phyloP scores from a whole-genome alignment of 805 yeast genomes.

The Kurtzmaniella cleridarum region DNA sequence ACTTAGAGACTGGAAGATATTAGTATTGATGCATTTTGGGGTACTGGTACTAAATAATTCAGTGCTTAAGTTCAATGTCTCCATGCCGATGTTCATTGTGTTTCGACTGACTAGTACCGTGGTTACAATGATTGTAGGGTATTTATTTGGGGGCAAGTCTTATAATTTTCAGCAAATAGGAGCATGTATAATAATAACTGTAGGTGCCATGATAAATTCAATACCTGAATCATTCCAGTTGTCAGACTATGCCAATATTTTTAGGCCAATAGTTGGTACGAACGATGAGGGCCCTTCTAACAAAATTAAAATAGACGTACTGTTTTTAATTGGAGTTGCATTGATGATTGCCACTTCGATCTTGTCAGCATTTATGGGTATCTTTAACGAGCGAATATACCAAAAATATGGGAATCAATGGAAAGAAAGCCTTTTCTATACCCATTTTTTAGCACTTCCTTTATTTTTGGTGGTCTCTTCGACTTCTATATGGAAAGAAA shows the following conservation, averaged over 20 bases:
- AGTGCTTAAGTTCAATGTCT: conserved; percentile 51
- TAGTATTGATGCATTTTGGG: conserved; percentile 46
- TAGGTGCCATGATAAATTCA: conserved; percentile 48
- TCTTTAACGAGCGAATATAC: conserved; percentile 49
- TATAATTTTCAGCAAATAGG: conserved; percentile 43
- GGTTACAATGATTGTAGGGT: conserved; percentile 54
- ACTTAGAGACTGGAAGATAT: conserved; percentile 35
- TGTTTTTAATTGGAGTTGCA: conserved; percentile 28
- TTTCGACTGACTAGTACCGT: conserved; percentile 62
- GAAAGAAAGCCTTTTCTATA: conserved; percentile 61
- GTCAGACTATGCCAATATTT: neutral
- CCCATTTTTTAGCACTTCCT: conserved; percentile 53
- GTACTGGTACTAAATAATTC: conserved; percentile 51
- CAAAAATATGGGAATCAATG: conserved; percentile 51
- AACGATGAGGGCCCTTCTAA: too few relatives aligned
- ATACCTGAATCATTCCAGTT: conserved; percentile 5
- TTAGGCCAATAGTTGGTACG: too few relatives aligned
- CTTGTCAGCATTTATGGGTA: conserved; percentile 51
- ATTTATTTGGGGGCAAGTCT: conserved; percentile 36
- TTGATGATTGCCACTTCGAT: conserved; percentile 44
- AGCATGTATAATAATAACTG: conserved; percentile 47
- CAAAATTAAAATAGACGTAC: conserved; percentile 1
- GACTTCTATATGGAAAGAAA: conserved; percentile 10
- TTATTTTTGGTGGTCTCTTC: conserved; percentile 36
- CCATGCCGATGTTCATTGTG: conserved; percentile 64